Percentiles rank a stretch among this genome's conserved stretches.
These are phyloP conservation scores for Penicillium sp. DNA, from an alignment of 2,329 filamentous ascomycete species.

Conservation along the genomic window DNA sequence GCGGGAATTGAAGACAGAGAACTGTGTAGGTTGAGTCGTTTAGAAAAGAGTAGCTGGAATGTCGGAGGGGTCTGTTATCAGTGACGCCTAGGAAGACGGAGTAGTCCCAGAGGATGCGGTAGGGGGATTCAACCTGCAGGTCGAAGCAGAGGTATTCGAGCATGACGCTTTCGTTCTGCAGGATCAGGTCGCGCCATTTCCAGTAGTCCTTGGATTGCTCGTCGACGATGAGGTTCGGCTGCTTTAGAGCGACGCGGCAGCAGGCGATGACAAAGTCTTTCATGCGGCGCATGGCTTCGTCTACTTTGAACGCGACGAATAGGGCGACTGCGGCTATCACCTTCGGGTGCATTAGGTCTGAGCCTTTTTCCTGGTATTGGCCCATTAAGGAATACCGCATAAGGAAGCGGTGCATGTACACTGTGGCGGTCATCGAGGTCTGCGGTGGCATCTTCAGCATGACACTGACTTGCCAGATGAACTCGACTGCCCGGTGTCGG, in stretches of 20 bases:
- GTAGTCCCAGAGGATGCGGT: slow-evolving; percentile 77
- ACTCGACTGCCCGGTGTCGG: slow-evolving; percentile 89
- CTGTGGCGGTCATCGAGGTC: slow-evolving; percentile 84
- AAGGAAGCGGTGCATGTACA: slow-evolving; percentile 94
- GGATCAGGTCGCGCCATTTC: slow-evolving; percentile 92
- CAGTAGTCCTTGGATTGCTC: slow-evolving; percentile 98
- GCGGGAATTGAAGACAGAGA: slow-evolving; percentile 74
- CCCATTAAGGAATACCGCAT: slow-evolving; percentile 76
- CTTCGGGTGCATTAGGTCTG: slow-evolving; percentile 77
- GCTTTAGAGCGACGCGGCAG: slow-evolving; percentile 92
- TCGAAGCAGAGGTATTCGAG: slow-evolving; percentile 92
- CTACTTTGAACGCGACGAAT: slow-evolving; percentile 94
- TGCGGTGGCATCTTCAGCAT: slow-evolving; percentile 28
- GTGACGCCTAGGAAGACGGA: slow-evolving; percentile 69
- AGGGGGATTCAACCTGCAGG: slow-evolving; percentile 82
- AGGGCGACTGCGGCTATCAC: slow-evolving; percentile 87
- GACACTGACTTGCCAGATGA: slow-evolving; percentile 86
- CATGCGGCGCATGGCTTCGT: slow-evolving; percentile 94
- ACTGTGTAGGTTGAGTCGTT: slow-evolving; percentile 85
- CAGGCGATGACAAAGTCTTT: slow-evolving; percentile 92
- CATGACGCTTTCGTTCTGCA: slow-evolving; percentile 88
- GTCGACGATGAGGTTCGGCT: slow-evolving; percentile 81
- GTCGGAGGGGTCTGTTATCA: slow-evolving; percentile 75
- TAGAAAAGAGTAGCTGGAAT: slow-evolving; percentile 88
- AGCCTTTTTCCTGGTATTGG: slow-evolving; percentile 60